Conservation (phyloP, 306 rosid genomes). For the Casuarina cunninghamiana region DNA sequence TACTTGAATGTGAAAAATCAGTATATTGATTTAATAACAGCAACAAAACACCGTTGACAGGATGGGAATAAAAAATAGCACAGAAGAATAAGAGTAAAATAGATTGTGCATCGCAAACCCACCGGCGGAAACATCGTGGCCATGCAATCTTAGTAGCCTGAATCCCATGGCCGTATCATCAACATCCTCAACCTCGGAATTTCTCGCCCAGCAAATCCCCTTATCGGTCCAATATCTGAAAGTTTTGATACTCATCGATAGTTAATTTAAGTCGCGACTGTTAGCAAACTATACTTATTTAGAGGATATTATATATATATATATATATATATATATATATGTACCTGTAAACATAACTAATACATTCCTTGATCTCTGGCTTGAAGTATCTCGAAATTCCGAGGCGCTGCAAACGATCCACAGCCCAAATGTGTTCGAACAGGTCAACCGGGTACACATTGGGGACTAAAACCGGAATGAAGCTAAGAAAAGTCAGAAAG, state of each 20-base stretch:
- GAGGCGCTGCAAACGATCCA: constrained; percentile 77
- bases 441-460: constrained; percentile 81
- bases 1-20: neutral
- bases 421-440: constrained; percentile 85
- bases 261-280: neutral
- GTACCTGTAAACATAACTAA: constrained; percentile 66
- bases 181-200: constrained; percentile 66
- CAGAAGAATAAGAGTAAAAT: neutral
- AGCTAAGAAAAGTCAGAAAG: no score
- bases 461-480: constrained; percentile 52
- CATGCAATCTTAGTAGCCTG: constrained; percentile 65
- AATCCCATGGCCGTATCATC: constrained; percentile 95
- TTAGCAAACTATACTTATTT: neutral
- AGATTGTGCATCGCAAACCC: neutral
- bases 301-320: neutral
- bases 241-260: neutral
- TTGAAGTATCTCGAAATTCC: constrained; percentile 73
- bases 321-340: neutral
- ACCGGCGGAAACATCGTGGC: constrained; percentile 68
- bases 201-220: constrained; percentile 89
- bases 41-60: no score
- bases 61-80: neutral
- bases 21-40: neutral
- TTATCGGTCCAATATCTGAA: constrained; percentile 71
- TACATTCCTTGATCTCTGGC: constrained; percentile 59